A percentile compares a stretch with the other conserved stretches of the same genome.
Conservation (phyloP, 345 rosid genomes). For the Noccaea caerulescens region DNA sequence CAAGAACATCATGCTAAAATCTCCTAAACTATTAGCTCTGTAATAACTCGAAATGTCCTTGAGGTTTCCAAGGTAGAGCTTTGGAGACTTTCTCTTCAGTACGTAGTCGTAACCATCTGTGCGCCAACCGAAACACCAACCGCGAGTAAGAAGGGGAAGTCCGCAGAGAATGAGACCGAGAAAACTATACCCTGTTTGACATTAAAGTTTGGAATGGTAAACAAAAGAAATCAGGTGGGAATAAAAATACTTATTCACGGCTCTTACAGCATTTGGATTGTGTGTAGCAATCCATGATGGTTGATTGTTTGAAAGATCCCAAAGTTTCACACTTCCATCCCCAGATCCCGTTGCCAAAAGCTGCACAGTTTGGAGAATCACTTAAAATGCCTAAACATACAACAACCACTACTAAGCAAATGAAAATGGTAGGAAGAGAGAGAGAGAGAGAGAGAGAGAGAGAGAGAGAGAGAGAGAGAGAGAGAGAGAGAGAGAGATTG, state of each 20-base stretch:
- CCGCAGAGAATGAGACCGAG: constrained; percentile 74
- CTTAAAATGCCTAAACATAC: constrained; percentile 1
- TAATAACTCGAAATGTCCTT: too few species aligned
- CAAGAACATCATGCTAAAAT: too few species aligned
- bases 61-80: too few species aligned
- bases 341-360: constrained; percentile 58
- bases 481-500: constrained; percentile 8
- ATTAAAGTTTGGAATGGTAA: neutral
- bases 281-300: constrained; percentile 70
- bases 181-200: constrained; percentile 65
- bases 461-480: constrained; percentile 9
- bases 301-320: constrained; percentile 83
- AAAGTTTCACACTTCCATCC: constrained; percentile 63
- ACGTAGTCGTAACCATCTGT: too few species aligned
- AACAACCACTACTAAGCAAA: neutral
- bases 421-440: neutral
- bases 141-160: constrained; percentile 70
- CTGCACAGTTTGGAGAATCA: constrained; percentile 40
- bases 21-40: too few species aligned
- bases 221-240: neutral
- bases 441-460: constrained; percentile 6
- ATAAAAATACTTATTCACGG: neutral
- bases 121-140: too few species aligned
- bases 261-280: constrained; percentile 65
- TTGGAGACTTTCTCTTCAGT: too few species aligned